phyloP scores from a whole-genome alignment of 75 land plant species.

The Picea glauca region DNA sequence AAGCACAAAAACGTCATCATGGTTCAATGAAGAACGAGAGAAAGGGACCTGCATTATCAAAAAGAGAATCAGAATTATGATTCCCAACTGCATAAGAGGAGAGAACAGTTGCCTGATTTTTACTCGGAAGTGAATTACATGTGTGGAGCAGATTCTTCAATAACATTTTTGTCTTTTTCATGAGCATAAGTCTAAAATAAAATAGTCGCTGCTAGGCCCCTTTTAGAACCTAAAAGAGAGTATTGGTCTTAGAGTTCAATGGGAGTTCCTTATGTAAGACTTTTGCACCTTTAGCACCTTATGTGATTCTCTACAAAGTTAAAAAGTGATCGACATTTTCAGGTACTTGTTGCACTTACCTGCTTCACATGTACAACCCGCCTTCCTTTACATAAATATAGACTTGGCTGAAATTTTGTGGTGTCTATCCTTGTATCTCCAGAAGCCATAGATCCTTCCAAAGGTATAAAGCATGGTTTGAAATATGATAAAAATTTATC shows the following conservation, averaged over 20 bases:
- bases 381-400: constrained; percentile 39
- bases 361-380: constrained; percentile 40
- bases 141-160: neutral
- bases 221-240: neutral
- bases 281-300: neutral
- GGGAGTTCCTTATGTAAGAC: neutral
- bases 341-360: constrained; percentile 6
- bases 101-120: neutral
- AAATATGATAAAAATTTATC: constrained; percentile 32
- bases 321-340: neutral
- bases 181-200: neutral
- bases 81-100: constrained; percentile 3
- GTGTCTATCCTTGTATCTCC: constrained; percentile 19
- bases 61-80: neutral
- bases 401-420: constrained; percentile 25
- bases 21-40: constrained; percentile 81
- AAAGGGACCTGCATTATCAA: constrained; percentile 68
- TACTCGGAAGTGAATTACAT: neutral
- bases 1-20: constrained; percentile 86
- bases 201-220: neutral
- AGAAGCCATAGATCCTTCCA: constrained; percentile 35
- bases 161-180: neutral
- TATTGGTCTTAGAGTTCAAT: neutral
- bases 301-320: neutral
- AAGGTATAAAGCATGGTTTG: constrained; percentile 38